A percentile compares a stretch with the other conserved stretches of the same genome.
phyloP scores from a whole-genome alignment of 768 basidiomycete species.

The Arthromyces matolae region DNA sequence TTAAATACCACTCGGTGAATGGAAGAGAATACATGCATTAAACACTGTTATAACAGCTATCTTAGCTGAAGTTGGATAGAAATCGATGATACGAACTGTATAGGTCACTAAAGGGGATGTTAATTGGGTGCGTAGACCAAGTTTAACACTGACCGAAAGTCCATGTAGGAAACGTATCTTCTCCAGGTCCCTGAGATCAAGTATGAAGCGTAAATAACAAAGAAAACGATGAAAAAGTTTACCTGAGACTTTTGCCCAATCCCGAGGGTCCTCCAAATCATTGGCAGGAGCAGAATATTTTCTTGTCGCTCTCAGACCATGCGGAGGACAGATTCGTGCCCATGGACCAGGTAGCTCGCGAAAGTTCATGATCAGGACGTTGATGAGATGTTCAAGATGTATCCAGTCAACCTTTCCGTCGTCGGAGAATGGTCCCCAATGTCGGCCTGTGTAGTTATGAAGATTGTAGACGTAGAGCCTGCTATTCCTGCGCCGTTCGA shows the following conservation, averaged over 20 bases:
- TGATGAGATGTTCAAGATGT: conserved; percentile 57
- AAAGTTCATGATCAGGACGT: conserved; percentile 50
- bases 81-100: conserved; percentile 31
- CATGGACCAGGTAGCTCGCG: conserved; percentile 38
- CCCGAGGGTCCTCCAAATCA: conserved; percentile 26
- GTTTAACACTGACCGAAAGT: conserved; percentile 53
- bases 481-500: conserved; percentile 40
- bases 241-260: conserved; percentile 77
- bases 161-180: conserved; percentile 74
- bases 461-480: conserved; percentile 64
- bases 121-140: neutral
- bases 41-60: conserved; percentile 32
- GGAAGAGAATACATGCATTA: conserved; percentile 35
- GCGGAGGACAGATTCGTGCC: conserved; percentile 40
- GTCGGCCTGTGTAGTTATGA: conserved; percentile 49
- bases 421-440: conserved; percentile 57
- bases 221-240: too few relatives aligned
- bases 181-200: conserved; percentile 54
- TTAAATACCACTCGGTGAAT: neutral
- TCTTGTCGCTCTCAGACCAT: conserved; percentile 48
- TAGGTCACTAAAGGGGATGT: conserved; percentile 31
- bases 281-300: conserved; percentile 50
- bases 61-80: neutral
- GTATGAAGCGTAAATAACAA: neutral
- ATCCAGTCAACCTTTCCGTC: conserved; percentile 54